Evolutionary conservation across 1,284 basidiomycete genomes (phyloP), one percentile per base, ranked within the genome.

Genomic region (Ustilago cynodontis): DNA sequence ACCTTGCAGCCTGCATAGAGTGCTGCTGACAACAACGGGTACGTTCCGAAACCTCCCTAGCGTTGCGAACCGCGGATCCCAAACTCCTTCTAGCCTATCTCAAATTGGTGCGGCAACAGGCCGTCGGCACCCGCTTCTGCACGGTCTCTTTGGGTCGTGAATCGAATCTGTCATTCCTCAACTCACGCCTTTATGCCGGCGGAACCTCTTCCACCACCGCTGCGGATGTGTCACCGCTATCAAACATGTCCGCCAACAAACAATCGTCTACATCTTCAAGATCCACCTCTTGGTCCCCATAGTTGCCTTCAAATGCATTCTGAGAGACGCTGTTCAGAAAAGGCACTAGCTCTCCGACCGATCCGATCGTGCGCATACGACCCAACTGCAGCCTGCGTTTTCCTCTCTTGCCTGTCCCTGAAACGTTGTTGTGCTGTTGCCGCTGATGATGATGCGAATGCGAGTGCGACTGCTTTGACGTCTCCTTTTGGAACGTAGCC

Each of bases 401-500:
- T 49, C 18, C 26, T 43, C 14, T 55, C 22, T 26, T 18, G 20
- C 56, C 37, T 37, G 50, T 26, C 13, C 28, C 47, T 7, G 24
- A 26, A 1, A 7, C 47, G 29, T 10, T 29, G 8, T 20, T 26
- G 49, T 24, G 29, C n/a, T 41, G 26, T n/a, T n/a, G n/a, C n/a
- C 16, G 9, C 35, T n/a, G n/a, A n/a, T n/a, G n/a, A 13, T 41
- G 22, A n/a, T 54, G 16, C 16, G 39, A 29, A 57, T 28, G 26
- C 26, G n/a, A 3, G 24, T 41, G 49, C 24, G 58, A 41, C 13
- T 52, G 58, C 31, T 31, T 52, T 3, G 29, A 31, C 8, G 26
- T 16, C 26, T 33, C 54, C 6, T 92, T 68, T 91, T 53, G 92
- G 87, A 79, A 89, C 57, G 50, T 91, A 24, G 90, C 93, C n/a